phyloP scores from a whole-genome alignment of 1,284 basidiomycete genomes.

The Schizopora paradoxa region DNA sequence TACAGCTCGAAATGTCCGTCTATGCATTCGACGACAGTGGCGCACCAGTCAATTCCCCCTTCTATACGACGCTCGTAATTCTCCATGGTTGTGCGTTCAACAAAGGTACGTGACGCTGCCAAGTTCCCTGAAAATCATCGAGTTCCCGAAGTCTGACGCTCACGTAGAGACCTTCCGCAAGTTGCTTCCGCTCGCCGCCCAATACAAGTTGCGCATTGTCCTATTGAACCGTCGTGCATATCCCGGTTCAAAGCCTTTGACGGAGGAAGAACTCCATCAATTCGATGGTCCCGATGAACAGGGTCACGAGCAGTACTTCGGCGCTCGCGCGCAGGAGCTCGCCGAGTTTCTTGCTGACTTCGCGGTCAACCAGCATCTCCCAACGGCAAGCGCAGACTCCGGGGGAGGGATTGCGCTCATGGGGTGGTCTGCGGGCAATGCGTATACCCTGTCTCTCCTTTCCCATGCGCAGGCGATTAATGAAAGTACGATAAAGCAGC shows the following conservation, averaged over 20 bases:
- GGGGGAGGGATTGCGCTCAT: constrained; percentile 13
- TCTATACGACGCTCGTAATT: constrained; percentile 7
- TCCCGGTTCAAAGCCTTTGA: constrained; percentile 25
- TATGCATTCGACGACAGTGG: constrained; percentile 12
- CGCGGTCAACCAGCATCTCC: too few relatives aligned
- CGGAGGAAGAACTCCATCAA: constrained; percentile 23
- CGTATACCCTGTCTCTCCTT: constrained; percentile 8
- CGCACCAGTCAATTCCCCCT: not conserved
- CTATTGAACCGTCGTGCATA: constrained; percentile 30
- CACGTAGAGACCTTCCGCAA: constrained; percentile 25
- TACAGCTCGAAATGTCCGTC: too few relatives aligned
- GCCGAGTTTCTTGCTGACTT: constrained; percentile 26
- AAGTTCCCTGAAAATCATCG: not conserved
- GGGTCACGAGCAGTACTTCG: constrained; percentile 18
- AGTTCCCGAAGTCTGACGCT: not conserved
- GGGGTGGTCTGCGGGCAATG: constrained; percentile 18
- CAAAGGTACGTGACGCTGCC: not conserved
- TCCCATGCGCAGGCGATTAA: constrained; percentile 3
- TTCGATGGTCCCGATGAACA: constrained; percentile 18
- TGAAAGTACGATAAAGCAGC: too few relatives aligned
- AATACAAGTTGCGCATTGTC: constrained; percentile 27
- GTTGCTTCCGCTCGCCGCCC: constrained; percentile 23
- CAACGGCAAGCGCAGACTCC: not conserved
- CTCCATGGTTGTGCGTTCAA: constrained; percentile 10
- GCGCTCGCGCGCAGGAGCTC: constrained; percentile 23